Percentiles rank a stretch among this genome's conserved stretches.
Conservation (phyloP, 306 rosid genomes). For the Quercus bicolor region DNA sequence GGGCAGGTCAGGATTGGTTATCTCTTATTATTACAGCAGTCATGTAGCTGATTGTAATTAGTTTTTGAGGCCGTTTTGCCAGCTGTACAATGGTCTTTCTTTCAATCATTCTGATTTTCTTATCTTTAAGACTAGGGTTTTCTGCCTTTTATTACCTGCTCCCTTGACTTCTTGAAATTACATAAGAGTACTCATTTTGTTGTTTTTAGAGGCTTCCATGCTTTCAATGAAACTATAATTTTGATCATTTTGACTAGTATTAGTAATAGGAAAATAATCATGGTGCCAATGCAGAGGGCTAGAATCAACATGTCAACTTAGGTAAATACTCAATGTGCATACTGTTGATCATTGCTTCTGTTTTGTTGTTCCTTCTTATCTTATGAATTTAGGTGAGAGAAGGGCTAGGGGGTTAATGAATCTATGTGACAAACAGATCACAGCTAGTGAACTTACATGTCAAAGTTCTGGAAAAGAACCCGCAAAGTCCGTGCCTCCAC, state of each 20-base stretch:
- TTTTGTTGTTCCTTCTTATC: neutral
- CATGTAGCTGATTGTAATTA: neutral
- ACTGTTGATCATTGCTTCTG: conserved; percentile 1
- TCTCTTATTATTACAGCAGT: neutral
- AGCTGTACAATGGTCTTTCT: neutral
- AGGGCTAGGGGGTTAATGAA: neutral
- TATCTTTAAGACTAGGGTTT: neutral
- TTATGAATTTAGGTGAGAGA: neutral
- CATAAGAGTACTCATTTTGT: neutral
- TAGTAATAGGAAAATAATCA: neutral
- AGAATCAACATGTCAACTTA: neutral
- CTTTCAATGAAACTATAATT: neutral
- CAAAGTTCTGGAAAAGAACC: conserved; percentile 88
- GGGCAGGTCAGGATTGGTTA: neutral
- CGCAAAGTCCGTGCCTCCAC: conserved; percentile 87
- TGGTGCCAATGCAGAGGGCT: neutral
- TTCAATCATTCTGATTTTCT: neutral
- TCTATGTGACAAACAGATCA: conserved; percentile 6
- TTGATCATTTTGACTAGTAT: neutral
- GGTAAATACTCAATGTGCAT: neutral
- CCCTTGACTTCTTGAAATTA: neutral
- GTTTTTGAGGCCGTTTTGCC: neutral
- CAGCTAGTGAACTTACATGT: conserved; percentile 58
- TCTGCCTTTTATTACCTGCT: neutral
- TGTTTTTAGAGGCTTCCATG: neutral